Conservation (phyloP, 345 rosid species). For the Nasturtium officinale region DNA sequence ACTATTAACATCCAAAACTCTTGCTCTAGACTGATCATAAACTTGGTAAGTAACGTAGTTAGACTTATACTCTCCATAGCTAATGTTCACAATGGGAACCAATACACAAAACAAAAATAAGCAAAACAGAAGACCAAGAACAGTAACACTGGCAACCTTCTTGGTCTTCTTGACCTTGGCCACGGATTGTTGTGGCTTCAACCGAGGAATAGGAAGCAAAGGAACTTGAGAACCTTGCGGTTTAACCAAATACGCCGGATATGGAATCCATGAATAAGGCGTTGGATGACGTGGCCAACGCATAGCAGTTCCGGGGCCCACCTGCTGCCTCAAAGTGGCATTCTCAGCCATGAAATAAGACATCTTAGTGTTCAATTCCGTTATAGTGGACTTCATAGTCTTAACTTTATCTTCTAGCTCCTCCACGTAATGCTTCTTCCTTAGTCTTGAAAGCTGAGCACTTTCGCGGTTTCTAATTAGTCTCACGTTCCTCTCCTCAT, state of each 20-base stretch:
- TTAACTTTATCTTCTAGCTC: constrained; percentile 87
- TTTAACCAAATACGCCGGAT: constrained; percentile 66
- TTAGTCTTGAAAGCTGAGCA: constrained; percentile 86
- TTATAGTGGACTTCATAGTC: constrained; percentile 68
- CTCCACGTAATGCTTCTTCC: constrained; percentile 90
- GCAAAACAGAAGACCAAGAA: constrained; percentile 73
- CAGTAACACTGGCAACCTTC: constrained; percentile 87
- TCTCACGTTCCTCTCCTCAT: constrained; percentile 63
- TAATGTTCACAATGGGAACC: constrained; percentile 61
- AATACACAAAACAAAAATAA: constrained; percentile 67
- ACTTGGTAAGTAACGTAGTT: background rate
- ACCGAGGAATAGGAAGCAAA: constrained; percentile 81
- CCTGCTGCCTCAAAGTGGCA: constrained; percentile 64
- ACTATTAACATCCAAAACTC: constrained; percentile 51
- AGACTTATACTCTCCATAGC: constrained; percentile 34
- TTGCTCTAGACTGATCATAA: constrained; percentile 49
- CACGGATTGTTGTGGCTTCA: constrained; percentile 61
- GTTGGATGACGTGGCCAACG: constrained; percentile 43
- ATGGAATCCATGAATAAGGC: constrained; percentile 63
- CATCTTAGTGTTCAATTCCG: constrained; percentile 65
- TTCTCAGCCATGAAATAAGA: constrained; percentile 82
- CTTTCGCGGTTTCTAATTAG: constrained; percentile 84
- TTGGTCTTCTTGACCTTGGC: constrained; percentile 63
- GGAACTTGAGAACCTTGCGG: constrained; percentile 83
- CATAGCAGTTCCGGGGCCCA: constrained; percentile 49